Evolutionary conservation across 2,329 filamentous ascomycete genomes (phyloP).

Genomic region (Xylaria multiplex): DNA sequence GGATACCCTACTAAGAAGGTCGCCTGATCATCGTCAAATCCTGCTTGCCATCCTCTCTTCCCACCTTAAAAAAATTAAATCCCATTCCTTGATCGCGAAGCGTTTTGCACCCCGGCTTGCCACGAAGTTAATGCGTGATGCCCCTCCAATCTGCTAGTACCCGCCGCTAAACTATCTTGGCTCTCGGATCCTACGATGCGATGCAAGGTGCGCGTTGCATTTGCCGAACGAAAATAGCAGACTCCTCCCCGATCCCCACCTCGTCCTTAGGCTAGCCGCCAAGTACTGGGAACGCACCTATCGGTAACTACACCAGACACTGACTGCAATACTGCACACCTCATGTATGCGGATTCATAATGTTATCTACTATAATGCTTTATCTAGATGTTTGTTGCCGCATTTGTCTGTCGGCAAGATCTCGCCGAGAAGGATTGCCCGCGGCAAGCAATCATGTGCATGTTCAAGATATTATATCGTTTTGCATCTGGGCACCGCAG

Average conservation of each 20-base stretch:
- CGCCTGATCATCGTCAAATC: background rate
- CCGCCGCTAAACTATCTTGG: slow-evolving; percentile 31
- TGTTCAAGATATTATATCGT: background rate
- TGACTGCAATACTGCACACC: background rate
- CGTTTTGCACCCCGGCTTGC: background rate
- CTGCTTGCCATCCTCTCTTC: background rate
- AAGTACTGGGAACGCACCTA: background rate
- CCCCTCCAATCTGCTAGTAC: slow-evolving; percentile 25
- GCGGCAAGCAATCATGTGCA: background rate
- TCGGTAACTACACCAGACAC: background rate
- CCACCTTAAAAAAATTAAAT: background rate
- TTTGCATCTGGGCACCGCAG: slow-evolving; percentile 5
- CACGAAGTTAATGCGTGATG: slow-evolving; percentile 18
- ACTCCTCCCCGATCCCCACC: slow-evolving; percentile 21
- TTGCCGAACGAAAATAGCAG: slow-evolving; percentile 22
- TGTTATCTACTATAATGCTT: too few relatives aligned
- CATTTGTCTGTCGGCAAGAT: background rate
- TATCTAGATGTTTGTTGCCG: background rate
- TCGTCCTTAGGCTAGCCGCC: background rate
- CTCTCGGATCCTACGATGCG: slow-evolving; percentile 25
- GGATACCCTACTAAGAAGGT: background rate
- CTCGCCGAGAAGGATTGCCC: background rate
- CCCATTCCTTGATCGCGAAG: too few relatives aligned
- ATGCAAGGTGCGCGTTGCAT: slow-evolving; percentile 33
- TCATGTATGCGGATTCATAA: too few relatives aligned